Percentiles rank a stretch among this genome's conserved stretches.
Conservation (phyloP, 2,329 filamentous ascomycete species). For the Chrysoporthe puriensis region DNA sequence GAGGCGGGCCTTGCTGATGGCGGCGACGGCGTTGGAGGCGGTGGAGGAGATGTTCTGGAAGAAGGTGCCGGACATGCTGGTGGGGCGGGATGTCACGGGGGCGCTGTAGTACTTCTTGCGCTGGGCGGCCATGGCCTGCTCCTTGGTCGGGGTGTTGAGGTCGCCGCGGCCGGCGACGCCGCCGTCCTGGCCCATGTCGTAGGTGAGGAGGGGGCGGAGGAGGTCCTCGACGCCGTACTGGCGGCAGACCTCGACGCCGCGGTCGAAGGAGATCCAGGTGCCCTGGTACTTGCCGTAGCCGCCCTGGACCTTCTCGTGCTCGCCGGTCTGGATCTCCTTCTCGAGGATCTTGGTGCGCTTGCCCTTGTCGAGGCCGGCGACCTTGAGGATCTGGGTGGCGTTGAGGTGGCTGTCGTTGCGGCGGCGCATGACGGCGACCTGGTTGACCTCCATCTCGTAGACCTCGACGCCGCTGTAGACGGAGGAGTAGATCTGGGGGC, state of each 20-base stretch:
- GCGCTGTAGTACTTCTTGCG: constrained; percentile 89
- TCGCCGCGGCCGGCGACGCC: constrained; percentile 71
- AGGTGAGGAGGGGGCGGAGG: constrained; percentile 73
- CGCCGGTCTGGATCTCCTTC: constrained; percentile 94
- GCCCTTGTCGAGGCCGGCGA: constrained; percentile 94
- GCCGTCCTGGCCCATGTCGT: constrained; percentile 79
- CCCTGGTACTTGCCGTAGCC: constrained; percentile 99
- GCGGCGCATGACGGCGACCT: constrained; percentile 91
- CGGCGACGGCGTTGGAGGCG: constrained; percentile 89
- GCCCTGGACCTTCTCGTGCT: constrained; percentile 98
- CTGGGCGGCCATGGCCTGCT: constrained; percentile 96
- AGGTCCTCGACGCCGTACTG: constrained; percentile 78
- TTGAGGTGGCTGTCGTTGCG: constrained; percentile 96
- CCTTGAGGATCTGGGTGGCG: constrained; percentile 97
- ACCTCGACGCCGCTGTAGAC: constrained; percentile 95
- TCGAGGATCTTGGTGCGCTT: constrained; percentile 97
- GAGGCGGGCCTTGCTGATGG: constrained; percentile 93
- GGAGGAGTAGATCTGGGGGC: constrained; percentile 69
- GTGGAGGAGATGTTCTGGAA: constrained; percentile 97
- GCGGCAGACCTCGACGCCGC: constrained; percentile 89
- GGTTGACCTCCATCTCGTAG: constrained; percentile 98
- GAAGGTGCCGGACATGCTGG: constrained; percentile 79
- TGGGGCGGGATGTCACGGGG: constrained; percentile 68
- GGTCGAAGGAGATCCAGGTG: constrained; percentile 95
- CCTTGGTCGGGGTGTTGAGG: constrained; percentile 95